Evolutionary conservation across 495 filamentous ascomycete species (phyloP).

Genomic region (Tuber magnatum): DNA sequence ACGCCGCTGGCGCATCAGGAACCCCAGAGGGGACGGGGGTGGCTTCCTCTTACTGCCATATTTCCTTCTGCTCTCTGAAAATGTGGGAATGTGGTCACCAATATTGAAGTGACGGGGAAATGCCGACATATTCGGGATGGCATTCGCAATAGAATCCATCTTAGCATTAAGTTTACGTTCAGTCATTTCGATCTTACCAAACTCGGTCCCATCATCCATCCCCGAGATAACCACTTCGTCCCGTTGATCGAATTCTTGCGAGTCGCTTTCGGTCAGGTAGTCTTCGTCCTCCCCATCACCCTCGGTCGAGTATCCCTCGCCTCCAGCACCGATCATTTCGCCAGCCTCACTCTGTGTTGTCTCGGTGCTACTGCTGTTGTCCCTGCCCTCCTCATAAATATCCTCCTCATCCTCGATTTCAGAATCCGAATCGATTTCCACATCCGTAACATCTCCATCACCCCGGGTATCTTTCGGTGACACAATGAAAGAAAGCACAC

Average conservation of each 20-base stretch:
- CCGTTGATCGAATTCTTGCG: slow-evolving; percentile 5
- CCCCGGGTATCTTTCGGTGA: slow-evolving; percentile 15
- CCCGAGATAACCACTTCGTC: slow-evolving; percentile 34
- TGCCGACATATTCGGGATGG: slow-evolving; percentile 4
- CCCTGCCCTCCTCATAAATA: not conserved
- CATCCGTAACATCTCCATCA: slow-evolving; percentile 27
- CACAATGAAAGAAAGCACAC: slow-evolving; percentile 22
- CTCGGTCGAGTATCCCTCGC: slow-evolving; percentile 30
- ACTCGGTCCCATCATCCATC: slow-evolving; percentile 26
- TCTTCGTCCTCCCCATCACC: slow-evolving; percentile 24
- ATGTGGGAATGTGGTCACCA: slow-evolving; percentile 36
- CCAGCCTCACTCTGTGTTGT: slow-evolving; percentile 28
- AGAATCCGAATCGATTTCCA: slow-evolving; percentile 31
- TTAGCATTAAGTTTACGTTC: slow-evolving; percentile 30
- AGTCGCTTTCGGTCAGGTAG: slow-evolving; percentile 1
- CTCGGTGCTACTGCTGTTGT: slow-evolving; percentile 7
- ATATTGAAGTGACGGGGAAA: slow-evolving; percentile 29
- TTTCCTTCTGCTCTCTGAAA: slow-evolving; percentile 29
- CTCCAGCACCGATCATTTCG: slow-evolving; percentile 31
- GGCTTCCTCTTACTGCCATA: slow-evolving; percentile 32
- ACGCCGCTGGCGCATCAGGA: slow-evolving; percentile 24
- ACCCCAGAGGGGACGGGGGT: slow-evolving; percentile 35
- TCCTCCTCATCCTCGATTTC: slow-evolving; percentile 16
- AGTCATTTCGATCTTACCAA: slow-evolving; percentile 22
- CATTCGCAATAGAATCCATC: slow-evolving; percentile 9